Evolutionary conservation across 1,284 basidiomycete species (phyloP).

Genomic region (Boletus calvinii): DNA sequence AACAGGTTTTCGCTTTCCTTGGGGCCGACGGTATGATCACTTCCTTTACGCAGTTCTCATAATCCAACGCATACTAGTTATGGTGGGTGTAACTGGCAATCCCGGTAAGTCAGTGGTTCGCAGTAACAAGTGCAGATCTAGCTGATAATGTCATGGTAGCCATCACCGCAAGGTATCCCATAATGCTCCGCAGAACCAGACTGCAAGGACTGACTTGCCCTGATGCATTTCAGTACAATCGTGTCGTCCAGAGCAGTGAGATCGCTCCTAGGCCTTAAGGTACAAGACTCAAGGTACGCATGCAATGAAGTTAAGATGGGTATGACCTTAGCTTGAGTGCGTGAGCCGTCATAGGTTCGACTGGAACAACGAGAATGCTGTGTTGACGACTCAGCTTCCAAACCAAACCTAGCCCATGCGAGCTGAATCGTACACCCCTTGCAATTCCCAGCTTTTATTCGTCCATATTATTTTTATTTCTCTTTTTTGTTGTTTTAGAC

Average conservation of each 20-base stretch:
- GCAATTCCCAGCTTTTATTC: no score
- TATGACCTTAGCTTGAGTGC: not conserved
- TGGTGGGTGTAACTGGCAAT: constrained; percentile 12
- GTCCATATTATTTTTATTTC: no score
- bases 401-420: not conserved
- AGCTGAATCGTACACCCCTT: no score
- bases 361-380: not conserved
- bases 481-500: no score
- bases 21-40: constrained; percentile 4
- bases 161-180: constrained; percentile 12
- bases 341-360: not conserved
- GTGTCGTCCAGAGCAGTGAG: constrained; percentile 19
- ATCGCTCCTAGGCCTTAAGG: constrained; percentile 13
- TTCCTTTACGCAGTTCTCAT: not conserved
- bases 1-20: constrained; percentile 13
- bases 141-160: constrained; percentile 12
- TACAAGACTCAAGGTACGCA: constrained; percentile 6
- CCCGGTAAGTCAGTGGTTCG: constrained; percentile 10
- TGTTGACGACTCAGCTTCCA: constrained; percentile 3
- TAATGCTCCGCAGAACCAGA: not conserved
- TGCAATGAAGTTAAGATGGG: not conserved
- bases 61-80: constrained; percentile 2
- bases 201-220: not conserved
- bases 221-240: constrained; percentile 11
- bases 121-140: not conserved